These are phyloP conservation scores for Telfairia occidentalis DNA, from an alignment of 331 rosid species.

Conservation along the genomic window DNA sequence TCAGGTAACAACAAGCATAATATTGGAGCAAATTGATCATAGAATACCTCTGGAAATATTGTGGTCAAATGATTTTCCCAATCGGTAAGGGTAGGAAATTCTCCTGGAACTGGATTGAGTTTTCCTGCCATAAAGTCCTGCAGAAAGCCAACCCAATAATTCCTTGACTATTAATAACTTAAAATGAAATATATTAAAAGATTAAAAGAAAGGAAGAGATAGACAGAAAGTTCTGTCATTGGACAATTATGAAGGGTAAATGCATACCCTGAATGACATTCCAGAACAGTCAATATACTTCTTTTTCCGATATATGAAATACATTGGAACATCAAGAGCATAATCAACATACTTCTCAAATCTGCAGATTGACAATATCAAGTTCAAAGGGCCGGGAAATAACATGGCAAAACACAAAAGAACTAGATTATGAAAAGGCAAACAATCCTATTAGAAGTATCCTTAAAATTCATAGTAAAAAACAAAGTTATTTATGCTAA, in stretches of 20 bases:
- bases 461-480: neutral
- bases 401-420: neutral
- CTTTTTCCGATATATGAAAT: slow-evolving; percentile 72
- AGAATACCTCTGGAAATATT: slow-evolving; percentile 14
- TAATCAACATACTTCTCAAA: slow-evolving; percentile 91
- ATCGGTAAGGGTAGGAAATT: slow-evolving; percentile 78
- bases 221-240: neutral
- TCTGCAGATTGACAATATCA: slow-evolving; percentile 33
- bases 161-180: neutral
- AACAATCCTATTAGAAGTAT: neutral
- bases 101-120: slow-evolving; percentile 72
- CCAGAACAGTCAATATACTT: slow-evolving; percentile 83
- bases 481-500: neutral
- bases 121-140: slow-evolving; percentile 90
- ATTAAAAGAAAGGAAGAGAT: neutral
- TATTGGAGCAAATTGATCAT: neutral
- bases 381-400: neutral
- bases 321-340: slow-evolving; percentile 98
- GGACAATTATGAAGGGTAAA: slow-evolving; percentile 36
- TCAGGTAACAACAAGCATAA: neutral
- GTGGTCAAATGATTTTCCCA: slow-evolving; percentile 20
- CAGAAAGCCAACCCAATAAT: slow-evolving; percentile 11
- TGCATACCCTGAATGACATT: slow-evolving; percentile 82
- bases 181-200: neutral
- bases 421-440: neutral